These are phyloP conservation scores for Balakata baccata DNA, from an alignment of 345 rosid genomes.

Conservation along the genomic window DNA sequence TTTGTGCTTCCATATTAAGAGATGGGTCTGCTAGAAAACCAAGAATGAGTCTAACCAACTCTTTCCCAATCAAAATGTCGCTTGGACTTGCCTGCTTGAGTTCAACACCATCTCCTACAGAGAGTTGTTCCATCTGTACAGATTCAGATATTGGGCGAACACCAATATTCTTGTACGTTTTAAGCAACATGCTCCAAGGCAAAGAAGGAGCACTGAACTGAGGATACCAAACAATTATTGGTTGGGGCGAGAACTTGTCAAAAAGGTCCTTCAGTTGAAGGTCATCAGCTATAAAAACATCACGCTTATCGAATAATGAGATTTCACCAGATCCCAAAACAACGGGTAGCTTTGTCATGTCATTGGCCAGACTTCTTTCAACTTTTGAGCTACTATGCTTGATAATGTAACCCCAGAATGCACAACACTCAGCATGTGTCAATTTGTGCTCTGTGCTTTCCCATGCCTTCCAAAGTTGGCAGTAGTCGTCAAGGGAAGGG, in stretches of 20 bases:
- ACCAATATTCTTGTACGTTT: conserved; percentile 50
- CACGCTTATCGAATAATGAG: conserved; percentile 33
- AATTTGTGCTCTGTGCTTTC: conserved; percentile 34
- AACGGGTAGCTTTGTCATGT: conserved; percentile 50
- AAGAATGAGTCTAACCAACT: conserved; percentile 52
- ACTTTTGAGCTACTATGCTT: conserved; percentile 18
- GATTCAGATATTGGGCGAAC: conserved; percentile 56
- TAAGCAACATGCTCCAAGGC: conserved; percentile 40
- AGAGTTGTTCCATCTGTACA: conserved; percentile 38
- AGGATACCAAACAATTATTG: conserved; percentile 72
- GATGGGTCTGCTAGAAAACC: conserved; percentile 53
- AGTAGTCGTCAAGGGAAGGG: conserved; percentile 55
- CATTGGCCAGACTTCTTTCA: conserved; percentile 33
- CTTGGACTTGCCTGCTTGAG: conserved; percentile 24
- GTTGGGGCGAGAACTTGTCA: conserved; percentile 20
- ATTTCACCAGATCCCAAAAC: conserved; percentile 33
- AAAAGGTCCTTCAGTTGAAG: conserved; percentile 55
- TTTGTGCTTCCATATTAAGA: conserved; percentile 39
- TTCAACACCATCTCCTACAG: conserved; percentile 17
- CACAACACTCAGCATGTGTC: conserved; percentile 48
- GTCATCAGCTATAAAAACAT: conserved; percentile 71
- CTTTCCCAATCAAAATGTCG: conserved; percentile 32
- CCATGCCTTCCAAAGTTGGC: conserved; percentile 67
- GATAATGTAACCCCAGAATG: conserved; percentile 56
- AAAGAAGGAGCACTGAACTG: conserved; percentile 40